These are phyloP conservation scores for Ceratocystis cacaofunesta DNA, from an alignment of 2,329 filamentous ascomycete genomes.

Conservation along the genomic window DNA sequence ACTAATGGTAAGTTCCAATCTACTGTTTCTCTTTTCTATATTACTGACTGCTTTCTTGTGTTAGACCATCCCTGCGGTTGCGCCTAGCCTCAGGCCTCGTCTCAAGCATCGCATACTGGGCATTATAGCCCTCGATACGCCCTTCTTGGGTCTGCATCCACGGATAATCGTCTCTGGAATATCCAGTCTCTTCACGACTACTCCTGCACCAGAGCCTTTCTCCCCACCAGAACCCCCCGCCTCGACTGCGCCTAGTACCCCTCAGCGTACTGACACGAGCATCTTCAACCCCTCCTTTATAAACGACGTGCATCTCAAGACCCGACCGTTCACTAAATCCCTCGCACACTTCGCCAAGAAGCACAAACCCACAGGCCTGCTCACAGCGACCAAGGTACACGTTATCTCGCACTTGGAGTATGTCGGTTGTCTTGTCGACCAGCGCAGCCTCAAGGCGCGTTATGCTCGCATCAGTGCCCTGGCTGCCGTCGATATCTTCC, in stretches of 20 bases:
- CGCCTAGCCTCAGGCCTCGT: neutral
- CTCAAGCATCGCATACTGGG: slow-evolving; percentile 67
- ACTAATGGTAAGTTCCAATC: slow-evolving; percentile 34
- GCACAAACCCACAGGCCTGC: slow-evolving; percentile 54
- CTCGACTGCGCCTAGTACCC: neutral
- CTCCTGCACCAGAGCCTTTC: slow-evolving; percentile 18
- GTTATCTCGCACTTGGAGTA: slow-evolving; percentile 73
- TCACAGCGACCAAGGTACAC: slow-evolving; percentile 56
- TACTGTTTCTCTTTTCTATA: neutral
- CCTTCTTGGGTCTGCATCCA: slow-evolving; percentile 77
- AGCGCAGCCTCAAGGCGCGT: slow-evolving; percentile 49
- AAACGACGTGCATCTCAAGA: slow-evolving; percentile 57
- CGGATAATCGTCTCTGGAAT: slow-evolving; percentile 73
- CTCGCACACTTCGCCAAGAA: slow-evolving; percentile 68
- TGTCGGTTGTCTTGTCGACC: slow-evolving; percentile 66
- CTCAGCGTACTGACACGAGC: slow-evolving; percentile 26
- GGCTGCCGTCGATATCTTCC: slow-evolving; percentile 52
- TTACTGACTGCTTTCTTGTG: neutral
- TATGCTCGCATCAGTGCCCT: slow-evolving; percentile 56
- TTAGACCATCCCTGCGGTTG: neutral
- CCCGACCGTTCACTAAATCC: slow-evolving; percentile 53
- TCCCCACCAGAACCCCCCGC: neutral
- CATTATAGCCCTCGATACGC: slow-evolving; percentile 68
- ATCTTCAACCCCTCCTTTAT: slow-evolving; percentile 62
- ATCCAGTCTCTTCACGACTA: slow-evolving; percentile 54